Percentiles rank a stretch among this genome's conserved stretches.
phyloP scores from a whole-genome alignment of 1,284 basidiomycete genomes.

The Apiotrichum gamsii region DNA sequence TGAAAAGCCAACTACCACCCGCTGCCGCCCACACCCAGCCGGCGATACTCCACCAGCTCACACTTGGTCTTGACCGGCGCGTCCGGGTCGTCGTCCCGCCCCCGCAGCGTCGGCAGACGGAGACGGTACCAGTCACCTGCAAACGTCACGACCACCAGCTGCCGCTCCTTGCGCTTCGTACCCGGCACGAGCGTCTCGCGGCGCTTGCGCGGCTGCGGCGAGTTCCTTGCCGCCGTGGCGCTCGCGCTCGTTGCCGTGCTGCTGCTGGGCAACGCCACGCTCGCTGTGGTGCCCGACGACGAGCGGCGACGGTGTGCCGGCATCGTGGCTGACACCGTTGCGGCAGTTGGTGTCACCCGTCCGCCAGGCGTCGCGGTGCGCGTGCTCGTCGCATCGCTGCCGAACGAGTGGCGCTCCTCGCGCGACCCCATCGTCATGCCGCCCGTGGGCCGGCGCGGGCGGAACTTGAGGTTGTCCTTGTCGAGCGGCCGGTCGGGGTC shows the following conservation, averaged over 20 bases:
- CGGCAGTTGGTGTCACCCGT: no score
- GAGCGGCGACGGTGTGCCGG: constrained; percentile 12
- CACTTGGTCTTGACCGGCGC: constrained; percentile 19
- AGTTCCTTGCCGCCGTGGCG: no score
- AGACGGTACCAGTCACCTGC: constrained; percentile 90
- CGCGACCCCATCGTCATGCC: constrained; percentile 19
- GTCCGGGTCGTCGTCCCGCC: constrained; percentile 8
- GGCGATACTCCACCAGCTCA: constrained; percentile 42
- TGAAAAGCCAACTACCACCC: no score
- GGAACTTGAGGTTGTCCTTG: neutral
- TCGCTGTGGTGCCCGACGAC: neutral
- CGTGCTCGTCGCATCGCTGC: constrained; percentile 23
- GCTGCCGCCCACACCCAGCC: constrained; percentile 38
- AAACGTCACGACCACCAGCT: constrained; percentile 77
- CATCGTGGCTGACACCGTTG: constrained; percentile 2
- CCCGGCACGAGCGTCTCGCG: neutral
- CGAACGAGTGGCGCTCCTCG: constrained; percentile 23
- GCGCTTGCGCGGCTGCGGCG: no score
- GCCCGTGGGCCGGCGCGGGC: neutral
- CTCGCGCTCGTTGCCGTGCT: neutral
- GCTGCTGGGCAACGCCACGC: neutral
- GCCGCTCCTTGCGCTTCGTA: constrained; percentile 53
- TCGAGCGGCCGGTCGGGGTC: constrained; percentile 9
- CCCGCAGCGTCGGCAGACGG: constrained; percentile 53
- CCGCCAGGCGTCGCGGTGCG: constrained; percentile 29